phyloP scores from a whole-genome alignment of 345 rosid species.

The Murraya koenigii region DNA sequence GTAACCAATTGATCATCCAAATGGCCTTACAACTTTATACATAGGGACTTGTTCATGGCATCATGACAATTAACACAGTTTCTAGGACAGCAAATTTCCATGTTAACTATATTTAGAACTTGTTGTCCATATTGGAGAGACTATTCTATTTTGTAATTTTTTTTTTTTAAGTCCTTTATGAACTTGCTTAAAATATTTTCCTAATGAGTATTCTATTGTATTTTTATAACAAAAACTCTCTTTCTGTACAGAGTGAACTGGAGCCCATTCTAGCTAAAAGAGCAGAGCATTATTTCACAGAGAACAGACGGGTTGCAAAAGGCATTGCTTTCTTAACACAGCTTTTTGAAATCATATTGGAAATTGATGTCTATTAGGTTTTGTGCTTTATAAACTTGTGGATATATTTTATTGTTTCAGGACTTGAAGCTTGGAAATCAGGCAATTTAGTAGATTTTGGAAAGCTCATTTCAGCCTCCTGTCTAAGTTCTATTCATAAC shows the following conservation, averaged over 20 bases:
- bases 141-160: background rate
- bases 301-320: constrained; percentile 70
- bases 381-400: background rate
- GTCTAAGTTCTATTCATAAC: constrained; percentile 83
- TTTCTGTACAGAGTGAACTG: constrained; percentile 47
- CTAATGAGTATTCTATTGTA: background rate
- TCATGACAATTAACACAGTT: background rate
- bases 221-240: background rate
- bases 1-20: background rate
- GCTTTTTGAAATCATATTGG: background rate
- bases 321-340: constrained; percentile 35
- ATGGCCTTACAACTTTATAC: background rate
- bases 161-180: background rate
- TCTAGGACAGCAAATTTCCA: background rate
- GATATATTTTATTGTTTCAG: constrained; percentile 36
- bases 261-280: constrained; percentile 62
- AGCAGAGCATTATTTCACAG: constrained; percentile 91
- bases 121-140: background rate
- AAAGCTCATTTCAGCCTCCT: constrained; percentile 79
- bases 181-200: background rate
- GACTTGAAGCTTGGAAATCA: constrained; percentile 79
- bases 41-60: background rate
- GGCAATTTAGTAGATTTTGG: constrained; percentile 71
- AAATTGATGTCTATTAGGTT: background rate
- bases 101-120: background rate